Conservation (phyloP, 192 early-diverging fungal species). For the Polychytrium aggregatum region DNA sequence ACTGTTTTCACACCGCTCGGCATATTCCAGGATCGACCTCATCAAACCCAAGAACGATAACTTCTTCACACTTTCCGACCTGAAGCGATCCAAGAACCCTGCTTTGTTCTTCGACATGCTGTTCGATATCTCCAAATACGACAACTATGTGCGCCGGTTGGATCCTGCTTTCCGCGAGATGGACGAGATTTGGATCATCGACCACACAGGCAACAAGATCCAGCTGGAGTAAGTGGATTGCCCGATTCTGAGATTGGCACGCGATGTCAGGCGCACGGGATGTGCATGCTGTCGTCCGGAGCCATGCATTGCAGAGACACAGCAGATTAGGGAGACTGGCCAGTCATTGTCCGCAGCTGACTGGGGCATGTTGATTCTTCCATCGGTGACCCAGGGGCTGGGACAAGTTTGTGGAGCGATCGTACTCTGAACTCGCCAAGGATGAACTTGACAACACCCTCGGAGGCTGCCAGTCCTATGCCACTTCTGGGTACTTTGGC, state of each 20-base stretch:
- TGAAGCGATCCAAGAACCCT: conserved; percentile 27
- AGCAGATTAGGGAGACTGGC: not conserved
- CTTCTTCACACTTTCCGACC: conserved; percentile 30
- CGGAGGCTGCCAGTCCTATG: too few species aligned
- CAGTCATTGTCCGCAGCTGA: not conserved
- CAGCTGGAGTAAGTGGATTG: conserved; percentile 28
- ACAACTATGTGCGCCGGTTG: conserved; percentile 34
- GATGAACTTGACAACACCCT: conserved; percentile 31
- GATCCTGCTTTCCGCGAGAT: conserved; percentile 43
- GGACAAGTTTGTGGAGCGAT: conserved; percentile 49
- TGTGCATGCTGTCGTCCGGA: not conserved
- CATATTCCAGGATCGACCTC: conserved; percentile 35
- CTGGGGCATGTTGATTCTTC: not conserved
- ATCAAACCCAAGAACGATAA: conserved; percentile 24
- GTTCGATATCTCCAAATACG: conserved; percentile 49
- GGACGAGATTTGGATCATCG: conserved; percentile 34
- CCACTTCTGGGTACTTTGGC: too few species aligned
- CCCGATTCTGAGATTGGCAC: not conserved
- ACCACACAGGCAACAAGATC: conserved; percentile 13
- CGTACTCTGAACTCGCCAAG: conserved; percentile 38
- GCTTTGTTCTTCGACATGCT: conserved; percentile 46
- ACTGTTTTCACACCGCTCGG: too few species aligned
- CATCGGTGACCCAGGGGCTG: conserved; percentile 29
- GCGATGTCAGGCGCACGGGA: not conserved
- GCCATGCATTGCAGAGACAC: not conserved